Evolutionary conservation across 805 yeast genomes (phyloP).

Genomic region (Cyberlindnera euphorbiae): DNA sequence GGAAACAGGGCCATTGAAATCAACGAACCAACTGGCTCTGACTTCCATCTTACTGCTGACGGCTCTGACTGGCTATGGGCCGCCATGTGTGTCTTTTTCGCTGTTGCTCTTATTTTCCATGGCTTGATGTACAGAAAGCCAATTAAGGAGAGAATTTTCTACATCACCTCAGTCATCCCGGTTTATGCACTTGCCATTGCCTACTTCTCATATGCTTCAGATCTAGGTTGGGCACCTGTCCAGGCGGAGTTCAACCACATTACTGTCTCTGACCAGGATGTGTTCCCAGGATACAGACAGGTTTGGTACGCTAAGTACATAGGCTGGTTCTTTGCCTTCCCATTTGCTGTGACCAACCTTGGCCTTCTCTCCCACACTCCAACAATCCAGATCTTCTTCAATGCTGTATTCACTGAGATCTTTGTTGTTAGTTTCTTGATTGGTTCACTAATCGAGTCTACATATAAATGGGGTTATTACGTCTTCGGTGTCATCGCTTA

Average conservation of each 20-base stretch:
- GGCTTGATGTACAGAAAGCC: conserved; percentile 24
- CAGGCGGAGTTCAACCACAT: conserved; percentile 43
- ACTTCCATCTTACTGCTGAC: conserved; percentile 47
- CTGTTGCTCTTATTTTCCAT: conserved; percentile 29
- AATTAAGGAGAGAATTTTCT: conserved; percentile 26
- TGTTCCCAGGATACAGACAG: conserved; percentile 40
- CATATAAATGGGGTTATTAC: conserved; percentile 68
- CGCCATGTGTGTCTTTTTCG: conserved; percentile 42
- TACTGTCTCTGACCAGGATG: conserved; percentile 37
- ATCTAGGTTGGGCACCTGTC: conserved; percentile 49
- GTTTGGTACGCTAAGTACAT: conserved; percentile 50
- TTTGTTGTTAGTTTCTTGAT: conserved; percentile 43
- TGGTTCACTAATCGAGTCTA: conserved; percentile 48
- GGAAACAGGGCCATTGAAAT: conserved; percentile 17
- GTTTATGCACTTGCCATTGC: conserved; percentile 38
- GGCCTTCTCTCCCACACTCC: conserved; percentile 35
- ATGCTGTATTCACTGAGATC: conserved; percentile 11
- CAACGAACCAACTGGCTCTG: conserved; percentile 30
- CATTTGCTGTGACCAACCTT: conserved; percentile 14
- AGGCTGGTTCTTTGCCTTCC: conserved; percentile 52
- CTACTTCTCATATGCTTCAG: conserved; percentile 53
- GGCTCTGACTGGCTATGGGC: conserved; percentile 72
- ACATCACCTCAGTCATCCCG: conserved; percentile 38
- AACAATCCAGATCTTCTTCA: conserved; percentile 40
- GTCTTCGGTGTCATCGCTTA: conserved; percentile 32